Base-by-base conservation (phyloP, 805 yeast species). In the Saccharomycopsis amapae region DNA sequence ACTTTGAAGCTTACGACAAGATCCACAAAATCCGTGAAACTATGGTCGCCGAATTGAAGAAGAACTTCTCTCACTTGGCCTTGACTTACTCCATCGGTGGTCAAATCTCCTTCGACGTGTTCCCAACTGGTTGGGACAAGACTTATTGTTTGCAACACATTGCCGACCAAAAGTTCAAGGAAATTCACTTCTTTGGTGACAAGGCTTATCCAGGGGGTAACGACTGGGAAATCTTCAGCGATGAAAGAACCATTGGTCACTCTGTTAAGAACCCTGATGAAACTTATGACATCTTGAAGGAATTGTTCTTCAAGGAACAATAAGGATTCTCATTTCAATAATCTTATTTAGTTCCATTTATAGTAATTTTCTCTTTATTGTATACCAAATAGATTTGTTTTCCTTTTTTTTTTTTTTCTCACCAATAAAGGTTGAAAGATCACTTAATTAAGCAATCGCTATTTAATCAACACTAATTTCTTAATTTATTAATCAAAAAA, bases 71-170 rank as follows among this genome's bases (percentile, higher is more conserved):
- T 48, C 90, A 89, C 67, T 73, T 73, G 60, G 84, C 82, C 46
- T 76, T 93, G 62, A 90, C 97, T 56, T 93, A 84, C 77, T 93
- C 98, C 50, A 93, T 93, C 55, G 99, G 99, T 67, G 99, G 99
- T 58, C 97, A 93, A 76, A 93, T 93, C 66, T 90, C 97, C 30
- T 93, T 93, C 61, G 99, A 93, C 62, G 97, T 93, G 54, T 93
- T 93, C 90, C 99, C 99, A 73, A 86, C 96, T 54, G 98, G 99
- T 62, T 93, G 99, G 99, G 99, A 93, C 71, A 93, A 93, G 79
- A 93, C 99, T 52, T 93, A 90, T 74, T 86, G 95, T 68, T 78
- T 93, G 64, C 88, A 83, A 68, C 98, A 90, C 69, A 89, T 93
- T 58, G 86, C 70, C 60, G 67, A 73, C 50, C 96, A 90, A 68